A percentile compares a stretch with the other conserved stretches of the same genome.
Conservation (phyloP, 2,329 filamentous ascomycete genomes). For the Penicillium psychrosexuale region DNA sequence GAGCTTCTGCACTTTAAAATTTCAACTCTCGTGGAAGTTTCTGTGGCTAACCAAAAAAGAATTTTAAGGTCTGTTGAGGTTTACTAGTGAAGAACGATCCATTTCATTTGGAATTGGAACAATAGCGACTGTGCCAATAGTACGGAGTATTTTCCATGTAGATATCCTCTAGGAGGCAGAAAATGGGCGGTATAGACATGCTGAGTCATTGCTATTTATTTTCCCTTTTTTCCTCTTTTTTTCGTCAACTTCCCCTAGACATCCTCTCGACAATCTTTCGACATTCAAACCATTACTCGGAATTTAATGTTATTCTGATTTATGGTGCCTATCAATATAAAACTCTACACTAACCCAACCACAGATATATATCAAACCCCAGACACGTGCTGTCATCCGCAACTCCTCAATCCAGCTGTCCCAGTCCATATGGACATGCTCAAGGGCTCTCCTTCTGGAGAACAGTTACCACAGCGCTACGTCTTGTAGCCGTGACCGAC, state of each 20-base stretch:
- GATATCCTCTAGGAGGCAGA: neutral
- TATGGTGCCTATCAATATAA: neutral
- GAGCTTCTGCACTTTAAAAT: no score
- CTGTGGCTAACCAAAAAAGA: no score
- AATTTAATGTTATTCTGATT: slow-evolving; percentile 4
- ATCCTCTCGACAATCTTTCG: neutral
- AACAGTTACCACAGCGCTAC: slow-evolving; percentile 38
- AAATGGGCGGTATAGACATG: neutral
- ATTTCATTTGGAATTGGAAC: neutral
- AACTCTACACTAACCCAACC: neutral
- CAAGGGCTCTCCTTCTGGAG: slow-evolving; percentile 34
- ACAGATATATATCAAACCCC: neutral
- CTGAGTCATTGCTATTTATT: neutral
- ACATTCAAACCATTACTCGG: neutral
- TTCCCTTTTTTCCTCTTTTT: neutral
- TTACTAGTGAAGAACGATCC: no score
- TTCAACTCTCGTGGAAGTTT: no score
- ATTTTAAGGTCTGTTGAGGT: neutral
- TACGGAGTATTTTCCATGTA: no score
- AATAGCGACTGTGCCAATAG: no score
- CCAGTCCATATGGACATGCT: slow-evolving; percentile 21
- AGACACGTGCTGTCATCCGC: slow-evolving; percentile 17
- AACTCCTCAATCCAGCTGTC: slow-evolving; percentile 39
- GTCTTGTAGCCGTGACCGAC: slow-evolving; percentile 43
- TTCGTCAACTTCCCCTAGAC: neutral